Conservation (phyloP, 208 protist genomes). For the Strigomonas culicis region DNA sequence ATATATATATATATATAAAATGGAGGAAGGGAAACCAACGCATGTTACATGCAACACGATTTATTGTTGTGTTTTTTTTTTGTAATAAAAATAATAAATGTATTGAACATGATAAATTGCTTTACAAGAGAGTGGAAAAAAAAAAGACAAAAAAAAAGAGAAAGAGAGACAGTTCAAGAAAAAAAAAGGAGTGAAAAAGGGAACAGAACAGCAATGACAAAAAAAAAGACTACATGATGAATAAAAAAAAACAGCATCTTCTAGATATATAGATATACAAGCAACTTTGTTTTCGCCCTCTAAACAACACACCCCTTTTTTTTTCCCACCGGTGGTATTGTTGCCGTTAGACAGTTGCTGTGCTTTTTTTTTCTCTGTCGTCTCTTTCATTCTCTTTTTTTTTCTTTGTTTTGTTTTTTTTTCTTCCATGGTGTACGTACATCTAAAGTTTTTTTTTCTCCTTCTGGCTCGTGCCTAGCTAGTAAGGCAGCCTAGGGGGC, state of each 20-base stretch:
- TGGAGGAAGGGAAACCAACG: slow-evolving; percentile 9
- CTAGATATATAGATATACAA: too few species aligned
- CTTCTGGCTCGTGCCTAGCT: neutral
- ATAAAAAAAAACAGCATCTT: too few species aligned
- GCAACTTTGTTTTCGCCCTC: too few species aligned
- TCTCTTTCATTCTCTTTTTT: slow-evolving; percentile 14
- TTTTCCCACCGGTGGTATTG: neutral
- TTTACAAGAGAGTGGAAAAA: slow-evolving; percentile 9
- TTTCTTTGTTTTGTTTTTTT: neutral
- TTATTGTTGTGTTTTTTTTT: neutral
- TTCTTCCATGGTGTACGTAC: neutral
- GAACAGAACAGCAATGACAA: neutral
- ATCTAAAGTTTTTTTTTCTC: neutral
- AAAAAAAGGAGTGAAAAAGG: neutral
- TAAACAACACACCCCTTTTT: slow-evolving; percentile 5
- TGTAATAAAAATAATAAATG: slow-evolving; percentile 6
- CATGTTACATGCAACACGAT: neutral
- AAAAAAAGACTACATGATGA: neutral
- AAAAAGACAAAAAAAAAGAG: slow-evolving; percentile 10
- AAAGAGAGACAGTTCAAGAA: slow-evolving; percentile 8
- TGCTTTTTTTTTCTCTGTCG: neutral
- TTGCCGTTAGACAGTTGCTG: neutral
- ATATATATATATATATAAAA: neutral
- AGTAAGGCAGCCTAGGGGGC: neutral
- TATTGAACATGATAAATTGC: slow-evolving; percentile 8